These are phyloP conservation scores for Rhododendron griersonianum DNA, from an alignment of 148 eudicot species.

Conservation along the genomic window DNA sequence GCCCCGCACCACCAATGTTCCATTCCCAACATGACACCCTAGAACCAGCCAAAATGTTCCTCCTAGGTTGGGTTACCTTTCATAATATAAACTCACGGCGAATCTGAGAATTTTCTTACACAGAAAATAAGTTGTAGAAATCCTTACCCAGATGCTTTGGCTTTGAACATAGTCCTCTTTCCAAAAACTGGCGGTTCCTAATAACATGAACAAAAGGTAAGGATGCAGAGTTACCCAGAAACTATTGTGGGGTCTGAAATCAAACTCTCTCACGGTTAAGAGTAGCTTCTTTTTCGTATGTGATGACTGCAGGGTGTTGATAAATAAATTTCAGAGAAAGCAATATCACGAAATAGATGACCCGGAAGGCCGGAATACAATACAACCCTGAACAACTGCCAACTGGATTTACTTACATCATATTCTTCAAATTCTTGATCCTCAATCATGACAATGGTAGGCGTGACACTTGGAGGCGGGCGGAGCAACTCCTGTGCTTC, in stretches of 20 bases:
- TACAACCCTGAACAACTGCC: background rate
- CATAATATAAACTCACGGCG: background rate
- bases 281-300: background rate
- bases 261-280: background rate
- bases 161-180: constrained; percentile 59
- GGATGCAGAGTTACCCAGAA: background rate
- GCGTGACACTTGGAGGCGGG: constrained; percentile 53
- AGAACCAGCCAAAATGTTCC: background rate
- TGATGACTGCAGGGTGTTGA: background rate
- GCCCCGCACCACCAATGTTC: constrained; percentile 1
- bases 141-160: constrained; percentile 65
- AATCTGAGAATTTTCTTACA: background rate
- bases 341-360: background rate
- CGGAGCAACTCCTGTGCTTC: constrained; percentile 88
- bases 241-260: background rate
- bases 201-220: constrained; percentile 19
- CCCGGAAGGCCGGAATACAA: background rate
- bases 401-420: constrained; percentile 43
- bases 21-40: background rate
- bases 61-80: background rate
- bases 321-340: background rate
- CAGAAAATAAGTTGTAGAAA: background rate
- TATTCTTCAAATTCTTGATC: constrained; percentile 79
- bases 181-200: constrained; percentile 95
- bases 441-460: constrained; percentile 64